These are phyloP conservation scores for Pseudozyma pruni DNA, from an alignment of 1,284 basidiomycete genomes.

Conservation along the genomic window DNA sequence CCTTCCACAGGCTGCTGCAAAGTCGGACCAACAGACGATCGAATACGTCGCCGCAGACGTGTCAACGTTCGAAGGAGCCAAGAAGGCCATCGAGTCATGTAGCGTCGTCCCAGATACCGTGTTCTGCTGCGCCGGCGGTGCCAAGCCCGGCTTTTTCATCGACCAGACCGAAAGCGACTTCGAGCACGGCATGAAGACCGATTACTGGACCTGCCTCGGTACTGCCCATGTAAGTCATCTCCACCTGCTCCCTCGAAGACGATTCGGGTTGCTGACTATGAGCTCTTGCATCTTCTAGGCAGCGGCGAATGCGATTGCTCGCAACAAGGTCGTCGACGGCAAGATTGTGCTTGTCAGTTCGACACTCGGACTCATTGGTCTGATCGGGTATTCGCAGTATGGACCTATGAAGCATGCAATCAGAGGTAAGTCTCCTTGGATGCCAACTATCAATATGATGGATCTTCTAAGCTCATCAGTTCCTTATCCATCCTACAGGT, in stretches of 20 bases:
- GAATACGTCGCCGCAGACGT: conserved; percentile 58
- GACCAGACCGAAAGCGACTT: conserved; percentile 76
- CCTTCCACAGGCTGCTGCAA: conserved; percentile 27
- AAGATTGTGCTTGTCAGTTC: conserved; percentile 87
- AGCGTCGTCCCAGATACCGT: conserved; percentile 75
- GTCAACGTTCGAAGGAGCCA: conserved; percentile 58
- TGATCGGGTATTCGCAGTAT: conserved; percentile 87
- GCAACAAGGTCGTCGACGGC: conserved; percentile 72
- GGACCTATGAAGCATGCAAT: conserved; percentile 89
- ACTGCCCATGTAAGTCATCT: conserved; percentile 76
- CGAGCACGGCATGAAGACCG: conserved; percentile 70
- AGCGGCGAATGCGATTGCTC: conserved; percentile 78
- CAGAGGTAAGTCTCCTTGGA: conserved; percentile 75
- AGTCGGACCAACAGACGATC: conserved; percentile 28
- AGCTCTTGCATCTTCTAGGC: conserved; percentile 71
- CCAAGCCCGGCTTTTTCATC: conserved; percentile 78
- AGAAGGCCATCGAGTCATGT: conserved; percentile 31
- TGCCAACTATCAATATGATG: too few species aligned
- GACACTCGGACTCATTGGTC: conserved; percentile 80
- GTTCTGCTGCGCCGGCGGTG: conserved; percentile 80
- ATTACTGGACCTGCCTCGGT: conserved; percentile 75
- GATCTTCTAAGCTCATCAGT: too few species aligned
- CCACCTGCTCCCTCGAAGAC: not conserved
- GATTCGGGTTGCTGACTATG: not conserved
- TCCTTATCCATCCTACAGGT: conserved; percentile 70